Evolutionary conservation across 208 protist species (phyloP), one percentile per base, ranked within the genome.

Genomic region (Trypanosoma boissoni): DNA sequence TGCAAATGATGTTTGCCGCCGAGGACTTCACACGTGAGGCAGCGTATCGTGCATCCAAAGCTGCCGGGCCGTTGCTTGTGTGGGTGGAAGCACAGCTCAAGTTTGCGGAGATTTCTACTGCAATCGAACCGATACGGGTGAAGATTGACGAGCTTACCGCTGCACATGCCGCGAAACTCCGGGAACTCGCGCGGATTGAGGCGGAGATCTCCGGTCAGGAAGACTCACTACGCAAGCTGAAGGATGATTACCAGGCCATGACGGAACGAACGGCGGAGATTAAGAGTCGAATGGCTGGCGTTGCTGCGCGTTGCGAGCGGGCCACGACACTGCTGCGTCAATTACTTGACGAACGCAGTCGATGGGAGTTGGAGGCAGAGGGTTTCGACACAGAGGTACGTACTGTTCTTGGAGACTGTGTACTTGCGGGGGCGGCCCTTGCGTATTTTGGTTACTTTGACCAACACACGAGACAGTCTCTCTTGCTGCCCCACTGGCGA

Each of bases 401-500:
- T 28, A 98, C 92, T 6, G 78, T 98, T 18, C 54, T 99, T 24
- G 99, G 99, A 36, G 96, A 99, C 78, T 95, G 91, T 27, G 56
- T 99, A 31, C 20, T 99, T 16, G 74, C 87, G 26, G 86, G 94
- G 1, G 98, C 96, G 3, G 99, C 99, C 71, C 68, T 99, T 12
- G 79, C 97, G 5, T 99, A 99, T 78, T 92, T 90, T 72, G 98
- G 98, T 63, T 99, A 94, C 78, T 99, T 99, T 82, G 97, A 99
- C 63, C 94, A 99, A 76, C 74, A 81, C 49, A 84, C 89, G n/a
- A 71, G 92, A 39, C 75, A 92, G 51, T 68, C 74, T 21, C 66
- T 95, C 29, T 59, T 98, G 1, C 57, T 98, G 21, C 81, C 82
- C 9, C 80, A 83, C 37, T 99, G 97, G 97, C 43, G 79, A 42